These are phyloP conservation scores for Tirmania nivea DNA, from an alignment of 495 filamentous ascomycete species.

Conservation along the genomic window DNA sequence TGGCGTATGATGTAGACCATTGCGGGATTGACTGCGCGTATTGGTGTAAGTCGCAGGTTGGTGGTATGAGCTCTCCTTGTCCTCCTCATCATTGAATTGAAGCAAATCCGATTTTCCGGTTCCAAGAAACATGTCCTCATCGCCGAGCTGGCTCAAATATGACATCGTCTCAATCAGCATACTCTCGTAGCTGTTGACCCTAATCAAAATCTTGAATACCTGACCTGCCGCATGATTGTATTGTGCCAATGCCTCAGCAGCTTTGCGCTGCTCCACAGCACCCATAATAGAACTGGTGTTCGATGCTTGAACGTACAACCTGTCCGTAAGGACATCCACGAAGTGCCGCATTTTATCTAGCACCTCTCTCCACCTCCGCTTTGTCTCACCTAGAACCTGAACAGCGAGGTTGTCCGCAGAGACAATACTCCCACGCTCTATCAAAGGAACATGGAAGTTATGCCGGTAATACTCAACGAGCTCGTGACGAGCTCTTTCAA, in stretches of 20 bases:
- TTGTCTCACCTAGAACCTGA: background rate
- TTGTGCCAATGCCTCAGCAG: too few species aligned
- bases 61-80: background rate
- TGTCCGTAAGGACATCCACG: background rate
- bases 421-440: background rate
- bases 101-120: background rate
- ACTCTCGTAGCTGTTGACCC: background rate
- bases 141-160: background rate
- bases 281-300: background rate
- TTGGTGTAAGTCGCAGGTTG: background rate
- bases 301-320: background rate
- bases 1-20: background rate
- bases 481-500: background rate
- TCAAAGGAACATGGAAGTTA: background rate
- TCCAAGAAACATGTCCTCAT: background rate
- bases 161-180: background rate
- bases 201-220: background rate
- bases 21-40: background rate
- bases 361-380: background rate
- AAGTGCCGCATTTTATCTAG: background rate
- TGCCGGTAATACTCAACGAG: background rate
- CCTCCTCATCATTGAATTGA: background rate
- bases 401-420: background rate
- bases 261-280: background rate
- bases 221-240: background rate